Evolutionary conservation across 2,329 filamentous ascomycete genomes (phyloP).

Genomic region (Lecanicillium sp.): DNA sequence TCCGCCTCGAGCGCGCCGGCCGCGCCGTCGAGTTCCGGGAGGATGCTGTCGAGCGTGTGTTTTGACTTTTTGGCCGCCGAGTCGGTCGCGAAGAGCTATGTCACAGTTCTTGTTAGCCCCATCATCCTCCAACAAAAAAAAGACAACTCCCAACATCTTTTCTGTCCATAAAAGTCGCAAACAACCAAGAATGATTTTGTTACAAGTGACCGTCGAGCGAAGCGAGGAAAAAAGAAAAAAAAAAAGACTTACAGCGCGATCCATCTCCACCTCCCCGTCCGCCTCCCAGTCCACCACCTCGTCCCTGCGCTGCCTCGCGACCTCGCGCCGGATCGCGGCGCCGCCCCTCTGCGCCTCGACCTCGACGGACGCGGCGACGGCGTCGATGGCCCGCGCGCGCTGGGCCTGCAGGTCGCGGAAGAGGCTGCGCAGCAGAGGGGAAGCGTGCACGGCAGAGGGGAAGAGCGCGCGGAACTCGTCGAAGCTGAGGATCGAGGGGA

Average conservation of each 20-base stretch:
- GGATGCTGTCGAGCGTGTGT: slow-evolving; percentile 59
- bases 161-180: too few relatives aligned
- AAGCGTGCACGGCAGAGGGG: slow-evolving; percentile 58
- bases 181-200: too few relatives aligned
- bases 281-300: slow-evolving; percentile 48
- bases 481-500: slow-evolving; percentile 67
- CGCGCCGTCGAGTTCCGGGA: slow-evolving; percentile 65
- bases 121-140: not conserved
- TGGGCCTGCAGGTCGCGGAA: slow-evolving; percentile 77
- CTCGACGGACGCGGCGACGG: slow-evolving; percentile 58
- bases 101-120: not conserved
- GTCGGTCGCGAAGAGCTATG: slow-evolving; percentile 52
- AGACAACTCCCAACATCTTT: not conserved
- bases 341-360: slow-evolving; percentile 58
- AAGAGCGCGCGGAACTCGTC: slow-evolving; percentile 73
- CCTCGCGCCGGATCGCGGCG: slow-evolving; percentile 49
- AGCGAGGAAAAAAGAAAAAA: not conserved
- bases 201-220: not conserved
- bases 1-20: slow-evolving; percentile 60
- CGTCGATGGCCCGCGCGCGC: slow-evolving; percentile 62
- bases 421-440: slow-evolving; percentile 61
- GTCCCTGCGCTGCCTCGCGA: slow-evolving; percentile 46
- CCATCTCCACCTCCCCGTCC: slow-evolving; percentile 60
- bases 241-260: slow-evolving; percentile 42
- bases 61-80: slow-evolving; percentile 40